Evolutionary conservation across 441 rosid species (phyloP).

Genomic region (Breynia disticha): DNA sequence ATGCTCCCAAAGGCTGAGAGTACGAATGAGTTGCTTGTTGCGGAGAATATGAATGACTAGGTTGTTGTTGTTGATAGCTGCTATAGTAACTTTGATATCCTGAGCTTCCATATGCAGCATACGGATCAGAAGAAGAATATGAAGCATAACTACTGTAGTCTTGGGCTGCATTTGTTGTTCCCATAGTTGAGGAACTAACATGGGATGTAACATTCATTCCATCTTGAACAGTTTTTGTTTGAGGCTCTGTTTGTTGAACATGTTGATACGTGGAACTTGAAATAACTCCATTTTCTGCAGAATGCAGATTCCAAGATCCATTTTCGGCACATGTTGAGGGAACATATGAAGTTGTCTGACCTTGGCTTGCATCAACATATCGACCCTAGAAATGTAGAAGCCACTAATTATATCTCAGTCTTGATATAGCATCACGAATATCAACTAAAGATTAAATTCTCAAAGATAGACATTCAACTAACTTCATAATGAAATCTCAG

Average conservation of each 20-base stretch:
- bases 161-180: constrained; percentile 41
- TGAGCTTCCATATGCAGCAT: constrained; percentile 60
- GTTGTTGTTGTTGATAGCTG: constrained; percentile 65
- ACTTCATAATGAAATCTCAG: neutral
- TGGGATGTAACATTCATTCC: constrained; percentile 38
- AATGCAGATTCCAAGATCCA: constrained; percentile 45
- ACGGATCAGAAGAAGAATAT: constrained; percentile 58
- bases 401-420: constrained; percentile 4
- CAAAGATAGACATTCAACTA: neutral
- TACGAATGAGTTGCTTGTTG: constrained; percentile 63
- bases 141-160: constrained; percentile 56
- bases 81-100: constrained; percentile 76
- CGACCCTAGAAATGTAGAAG: constrained; percentile 33
- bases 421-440: constrained; percentile 1
- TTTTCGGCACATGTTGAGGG: constrained; percentile 43
- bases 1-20: constrained; percentile 80
- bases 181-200: constrained; percentile 53
- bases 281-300: constrained; percentile 46
- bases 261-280: constrained; percentile 39
- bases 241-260: constrained; percentile 47
- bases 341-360: constrained; percentile 43
- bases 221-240: constrained; percentile 39
- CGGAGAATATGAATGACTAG: constrained; percentile 48
- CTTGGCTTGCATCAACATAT: constrained; percentile 51
- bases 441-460: neutral